Evolutionary conservation across 176 grass and related monocot genomes (phyloP).

Genomic region (Raddia distichophylla): DNA sequence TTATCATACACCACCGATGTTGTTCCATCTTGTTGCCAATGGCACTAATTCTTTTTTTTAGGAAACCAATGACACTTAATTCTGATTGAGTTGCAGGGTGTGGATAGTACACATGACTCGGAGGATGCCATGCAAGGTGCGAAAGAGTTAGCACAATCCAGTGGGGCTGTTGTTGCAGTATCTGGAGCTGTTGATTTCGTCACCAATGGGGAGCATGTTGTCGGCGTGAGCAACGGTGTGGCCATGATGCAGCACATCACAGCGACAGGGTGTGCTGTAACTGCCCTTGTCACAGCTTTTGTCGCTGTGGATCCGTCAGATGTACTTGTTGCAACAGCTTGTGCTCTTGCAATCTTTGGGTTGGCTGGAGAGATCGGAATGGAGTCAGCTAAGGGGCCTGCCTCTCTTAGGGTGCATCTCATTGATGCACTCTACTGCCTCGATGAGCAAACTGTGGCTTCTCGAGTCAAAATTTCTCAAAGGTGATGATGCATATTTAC

Average conservation of each 20-base stretch:
- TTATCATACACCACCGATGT: background rate
- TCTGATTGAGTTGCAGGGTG: slow-evolving; percentile 53
- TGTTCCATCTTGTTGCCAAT: background rate
- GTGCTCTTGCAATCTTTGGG: slow-evolving; percentile 69
- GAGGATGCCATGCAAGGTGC: slow-evolving; percentile 60
- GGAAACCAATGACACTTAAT: background rate
- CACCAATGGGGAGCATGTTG: slow-evolving; percentile 53
- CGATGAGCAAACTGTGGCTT: slow-evolving; percentile 44
- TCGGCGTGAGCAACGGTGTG: slow-evolving; percentile 64
- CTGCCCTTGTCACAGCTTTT: slow-evolving; percentile 74
- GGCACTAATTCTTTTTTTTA: background rate
- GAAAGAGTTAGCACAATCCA: slow-evolving; percentile 60
- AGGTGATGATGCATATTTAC: background rate
- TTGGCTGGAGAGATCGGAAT: slow-evolving; percentile 73
- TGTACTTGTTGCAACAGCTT: slow-evolving; percentile 48
- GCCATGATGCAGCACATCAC: slow-evolving; percentile 89
- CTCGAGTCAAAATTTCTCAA: slow-evolving; percentile 49
- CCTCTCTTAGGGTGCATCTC: slow-evolving; percentile 83
- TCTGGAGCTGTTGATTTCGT: slow-evolving; percentile 74
- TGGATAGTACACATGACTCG: slow-evolving; percentile 70
- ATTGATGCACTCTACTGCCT: slow-evolving; percentile 67
- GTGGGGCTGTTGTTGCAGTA: slow-evolving; percentile 57
- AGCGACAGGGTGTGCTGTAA: slow-evolving; percentile 72
- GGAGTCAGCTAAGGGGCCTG: slow-evolving; percentile 67
- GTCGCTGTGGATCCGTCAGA: slow-evolving; percentile 65